A percentile compares a stretch with the other conserved stretches of the same genome.
phyloP scores from a whole-genome alignment of 2,329 filamentous ascomycete species.

The Trichoderma simmonsii region DNA sequence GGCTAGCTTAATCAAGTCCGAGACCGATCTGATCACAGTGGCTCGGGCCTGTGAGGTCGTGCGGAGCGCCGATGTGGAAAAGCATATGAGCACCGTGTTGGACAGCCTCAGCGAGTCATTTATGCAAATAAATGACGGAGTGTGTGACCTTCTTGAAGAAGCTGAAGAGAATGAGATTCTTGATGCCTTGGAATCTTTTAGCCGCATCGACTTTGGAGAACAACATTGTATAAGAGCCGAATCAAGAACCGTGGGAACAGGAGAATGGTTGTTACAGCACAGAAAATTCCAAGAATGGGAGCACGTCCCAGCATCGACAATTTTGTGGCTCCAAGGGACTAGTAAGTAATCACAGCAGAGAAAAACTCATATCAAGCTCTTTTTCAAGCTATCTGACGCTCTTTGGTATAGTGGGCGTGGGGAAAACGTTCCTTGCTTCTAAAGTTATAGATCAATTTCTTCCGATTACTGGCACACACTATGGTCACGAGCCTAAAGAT shows the following conservation, averaged over 20 bases:
- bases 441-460: constrained; percentile 2
- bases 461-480: too few relatives aligned
- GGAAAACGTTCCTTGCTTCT: constrained; percentile 1
- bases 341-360: too few relatives aligned
- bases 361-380: too few relatives aligned
- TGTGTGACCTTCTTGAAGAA: not conserved
- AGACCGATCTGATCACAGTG: not conserved
- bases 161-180: not conserved
- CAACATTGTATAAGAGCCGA: not conserved
- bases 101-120: not conserved
- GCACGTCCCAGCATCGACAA: not conserved
- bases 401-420: not conserved
- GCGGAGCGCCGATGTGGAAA: not conserved
- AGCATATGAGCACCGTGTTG: not conserved
- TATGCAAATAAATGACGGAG: not conserved
- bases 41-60: not conserved
- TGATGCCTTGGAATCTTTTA: not conserved
- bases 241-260: not conserved
- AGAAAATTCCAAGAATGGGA: not conserved
- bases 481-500: not conserved
- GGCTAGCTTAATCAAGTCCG: not conserved
- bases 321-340: constrained; percentile 5
- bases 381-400: too few relatives aligned
- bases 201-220: not conserved
- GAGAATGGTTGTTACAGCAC: not conserved